Conservation (phyloP, 169 alveolate genomes). For the Plasmodium coatneyi region DNA sequence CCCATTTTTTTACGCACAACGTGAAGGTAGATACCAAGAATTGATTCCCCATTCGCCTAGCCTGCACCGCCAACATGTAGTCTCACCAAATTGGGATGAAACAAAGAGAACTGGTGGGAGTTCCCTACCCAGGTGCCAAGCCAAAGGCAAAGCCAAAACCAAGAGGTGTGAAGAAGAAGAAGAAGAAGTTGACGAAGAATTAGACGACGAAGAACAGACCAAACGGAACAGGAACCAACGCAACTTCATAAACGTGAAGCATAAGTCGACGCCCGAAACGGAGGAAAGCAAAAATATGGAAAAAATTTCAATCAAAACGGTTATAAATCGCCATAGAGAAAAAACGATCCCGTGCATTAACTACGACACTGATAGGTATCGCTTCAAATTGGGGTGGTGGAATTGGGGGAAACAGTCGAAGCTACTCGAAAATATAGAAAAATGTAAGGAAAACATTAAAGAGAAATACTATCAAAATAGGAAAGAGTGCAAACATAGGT, state of each 20-base stretch:
- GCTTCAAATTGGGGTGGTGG: conserved; percentile 66
- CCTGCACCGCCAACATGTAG: neutral
- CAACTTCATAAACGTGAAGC: neutral
- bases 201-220: neutral
- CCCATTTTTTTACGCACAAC: neutral
- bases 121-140: neutral
- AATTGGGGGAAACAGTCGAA: conserved; percentile 23
- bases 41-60: neutral
- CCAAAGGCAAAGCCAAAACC: neutral
- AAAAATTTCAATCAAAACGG: conserved; percentile 32
- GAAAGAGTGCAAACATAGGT: conserved; percentile 33
- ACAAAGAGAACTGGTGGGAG: neutral
- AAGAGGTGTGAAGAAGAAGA: neutral
- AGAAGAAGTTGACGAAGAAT: too few relatives aligned
- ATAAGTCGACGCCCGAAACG: neutral
- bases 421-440: conserved; percentile 41
- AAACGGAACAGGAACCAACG: neutral
- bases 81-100: neutral
- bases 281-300: neutral
- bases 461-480: conserved; percentile 58
- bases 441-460: conserved; percentile 51
- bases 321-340: conserved; percentile 12
- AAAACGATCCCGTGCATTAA: conserved; percentile 40
- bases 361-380: conserved; percentile 27
- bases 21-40: neutral